Percentiles rank a stretch among this genome's conserved stretches.
Evolutionary conservation across 164 flowering plant species (phyloP).

Genomic region (Buxus sempervirens): DNA sequence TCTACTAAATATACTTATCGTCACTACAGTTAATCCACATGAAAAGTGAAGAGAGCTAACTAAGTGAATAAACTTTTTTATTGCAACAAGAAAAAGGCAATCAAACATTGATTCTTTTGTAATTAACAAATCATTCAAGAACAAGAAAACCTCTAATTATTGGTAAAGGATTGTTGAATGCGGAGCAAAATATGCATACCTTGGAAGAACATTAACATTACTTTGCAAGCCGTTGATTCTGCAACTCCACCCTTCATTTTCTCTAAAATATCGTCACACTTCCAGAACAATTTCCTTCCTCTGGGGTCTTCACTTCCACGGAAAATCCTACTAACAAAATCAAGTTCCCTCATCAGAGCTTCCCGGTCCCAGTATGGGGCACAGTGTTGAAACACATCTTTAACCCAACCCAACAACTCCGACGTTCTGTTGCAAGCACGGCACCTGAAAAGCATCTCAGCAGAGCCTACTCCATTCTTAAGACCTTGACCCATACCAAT

Average conservation of each 20-base stretch:
- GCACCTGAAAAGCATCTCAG: constrained; percentile 91
- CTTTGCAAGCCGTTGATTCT: constrained; percentile 68
- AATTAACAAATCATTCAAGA: not conserved
- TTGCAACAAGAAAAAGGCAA: not conserved
- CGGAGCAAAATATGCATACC: constrained; percentile 34
- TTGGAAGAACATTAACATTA: constrained; percentile 73
- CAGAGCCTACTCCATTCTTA: constrained; percentile 55
- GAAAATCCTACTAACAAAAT: constrained; percentile 82
- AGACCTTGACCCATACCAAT: constrained; percentile 73
- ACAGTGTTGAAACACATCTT: constrained; percentile 96
- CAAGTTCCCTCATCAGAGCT: constrained; percentile 78
- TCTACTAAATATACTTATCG: too few relatives aligned
- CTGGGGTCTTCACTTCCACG: constrained; percentile 85
- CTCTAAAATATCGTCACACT: constrained; percentile 85
- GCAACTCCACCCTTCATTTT: constrained; percentile 70
- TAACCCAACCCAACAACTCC: constrained; percentile 95
- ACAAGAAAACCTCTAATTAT: not conserved
- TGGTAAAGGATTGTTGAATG: not conserved
- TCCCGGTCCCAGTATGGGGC: constrained; percentile 93
- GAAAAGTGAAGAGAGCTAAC: too few relatives aligned
- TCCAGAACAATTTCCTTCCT: constrained; percentile 86
- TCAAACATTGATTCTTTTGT: not conserved
- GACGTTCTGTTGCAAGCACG: constrained; percentile 88
- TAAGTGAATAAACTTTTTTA: not conserved
- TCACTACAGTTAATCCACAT: too few relatives aligned